Base-by-base conservation (phyloP, 495 filamentous ascomycete genomes). In the Terfezia boudieri region DNA sequence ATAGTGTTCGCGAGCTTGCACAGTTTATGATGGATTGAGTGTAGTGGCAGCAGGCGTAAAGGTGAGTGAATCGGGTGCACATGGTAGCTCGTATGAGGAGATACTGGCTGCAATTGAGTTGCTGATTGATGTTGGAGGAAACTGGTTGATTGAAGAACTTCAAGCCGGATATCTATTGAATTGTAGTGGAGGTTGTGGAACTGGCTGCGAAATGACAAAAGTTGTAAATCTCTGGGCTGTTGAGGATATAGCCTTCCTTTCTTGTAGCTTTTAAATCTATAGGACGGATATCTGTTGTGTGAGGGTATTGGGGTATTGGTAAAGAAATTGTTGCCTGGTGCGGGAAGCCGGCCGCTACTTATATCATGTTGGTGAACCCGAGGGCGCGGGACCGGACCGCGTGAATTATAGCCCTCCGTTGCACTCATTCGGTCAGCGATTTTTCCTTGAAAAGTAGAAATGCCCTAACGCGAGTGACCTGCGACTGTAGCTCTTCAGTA, bases 31-130 rank as follows among this genome's bases (percentile, higher is more conserved):
- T 60, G 37, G 62, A 64, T 38, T 51, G 56, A 36, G 57, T 61
- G 49, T 55, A 59, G 56, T 65, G 62, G 23, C 62, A 59, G 38
- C 62, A 65, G 50, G 59, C 61, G 50, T 65, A 65, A 53, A 61
- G 53, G 51, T 65, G 61, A 52, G 62, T 65, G 55, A 64, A 65
- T 56, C 59, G 62, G 36, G 62, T 64, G 55, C 62, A 65, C 62
- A 65, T 65, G 16, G 36, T 54, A 50, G 41, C 20, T 55, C 14
- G n/a, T 55, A n/a, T 55, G 55, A 32, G 26, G 41, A 9, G 41
- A 46, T 2, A 46, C 8, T 4, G 41, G 41, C 14, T 5, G 41
- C 17, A 14, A 46, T 46, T 46, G 17, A 3, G 41, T 46, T 46
- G 14, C 41, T 14, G 41, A 46, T 46, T 46, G 41, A 46, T 46